A percentile compares a stretch with the other conserved stretches of the same genome.
Conservation (phyloP, 2,329 filamentous ascomycete species). For the Hymenoscyphus fraxineus region DNA sequence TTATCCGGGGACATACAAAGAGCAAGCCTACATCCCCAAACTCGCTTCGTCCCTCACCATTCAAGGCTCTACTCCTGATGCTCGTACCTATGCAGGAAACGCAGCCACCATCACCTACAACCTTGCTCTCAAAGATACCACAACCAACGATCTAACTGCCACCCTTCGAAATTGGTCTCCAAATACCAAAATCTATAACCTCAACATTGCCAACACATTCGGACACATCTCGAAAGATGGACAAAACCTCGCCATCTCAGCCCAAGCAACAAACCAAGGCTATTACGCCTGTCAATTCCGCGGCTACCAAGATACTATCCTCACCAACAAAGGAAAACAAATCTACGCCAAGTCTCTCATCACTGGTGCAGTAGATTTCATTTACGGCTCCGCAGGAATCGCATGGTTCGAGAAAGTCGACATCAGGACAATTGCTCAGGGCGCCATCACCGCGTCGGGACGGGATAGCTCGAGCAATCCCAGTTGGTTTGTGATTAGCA, state of each 20-base stretch:
- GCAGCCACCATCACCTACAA: constrained; percentile 44
- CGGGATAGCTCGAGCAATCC: constrained; percentile 36
- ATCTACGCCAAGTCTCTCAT: constrained; percentile 55
- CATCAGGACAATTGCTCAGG: constrained; percentile 43
- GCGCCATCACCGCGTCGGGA: constrained; percentile 46
- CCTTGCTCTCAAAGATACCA: constrained; percentile 39
- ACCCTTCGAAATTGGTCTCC: constrained; percentile 35
- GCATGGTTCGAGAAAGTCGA: constrained; percentile 47
- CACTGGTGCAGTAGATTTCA: constrained; percentile 55
- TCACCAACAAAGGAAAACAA: constrained; percentile 48
- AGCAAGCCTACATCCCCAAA: constrained; percentile 51
- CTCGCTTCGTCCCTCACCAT: constrained; percentile 48
- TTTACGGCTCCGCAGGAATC: constrained; percentile 50
- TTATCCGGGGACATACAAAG: constrained; percentile 51
- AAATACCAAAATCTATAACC: constrained; percentile 55
- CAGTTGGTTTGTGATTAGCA: constrained; percentile 54
- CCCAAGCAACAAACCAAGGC: constrained; percentile 48
- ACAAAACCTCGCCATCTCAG: constrained; percentile 51
- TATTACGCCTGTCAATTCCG: constrained; percentile 55
- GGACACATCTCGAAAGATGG: constrained; percentile 37
- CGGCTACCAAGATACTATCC: constrained; percentile 55
- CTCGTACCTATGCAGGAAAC: constrained; percentile 45
- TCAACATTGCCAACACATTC: constrained; percentile 44
- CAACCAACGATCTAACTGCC: constrained; percentile 40
- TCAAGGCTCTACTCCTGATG: constrained; percentile 49